Evolutionary conservation across 2,329 filamentous ascomycete genomes (phyloP), one percentile per base, ranked within the genome.

Genomic region (Tolypocladium tundrense): DNA sequence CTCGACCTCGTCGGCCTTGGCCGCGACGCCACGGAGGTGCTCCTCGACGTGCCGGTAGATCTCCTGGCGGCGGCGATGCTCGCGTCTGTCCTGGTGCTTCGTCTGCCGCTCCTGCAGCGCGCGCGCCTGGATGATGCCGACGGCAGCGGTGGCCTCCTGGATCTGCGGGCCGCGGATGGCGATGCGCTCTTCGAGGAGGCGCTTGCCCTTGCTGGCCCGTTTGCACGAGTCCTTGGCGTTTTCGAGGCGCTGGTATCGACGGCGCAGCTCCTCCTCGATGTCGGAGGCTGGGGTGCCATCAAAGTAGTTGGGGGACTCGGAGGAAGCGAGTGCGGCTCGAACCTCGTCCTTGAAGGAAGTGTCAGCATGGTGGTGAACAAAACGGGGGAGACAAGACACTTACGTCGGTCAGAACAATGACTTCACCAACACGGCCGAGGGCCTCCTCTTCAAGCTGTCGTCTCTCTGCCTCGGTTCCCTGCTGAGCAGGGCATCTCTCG

Each of bases 21-120:
- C 24, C 24, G 21, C 53, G 27, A 58, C 45, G 50, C 21, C 35
- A 16, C 62, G 63, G 40, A 72, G 61, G 57, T 68, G 63, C 56
- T 58, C 61, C 31, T 66, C 67, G 2, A 69, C 60, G 24, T 65
- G 64, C 14, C 65, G 59, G 31, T 68, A 65, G 24, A 69, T 65
- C 14, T 65, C 60, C 8, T 59, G 55, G 11, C 64, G 59, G 16
- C 62, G 59, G 0, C 50, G 55, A 16, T 55, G 53, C 37, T 40
- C 14, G 19, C 39, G 39, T 19, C 39, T 19, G 14, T 40, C 39
- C 39, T 45, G 41, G 4, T 55, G 54, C 35, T 21, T 43, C 45
- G 16, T n/a, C 39, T 57, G 54, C 31, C 52, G 60, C 21, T 57
- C 54, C 35, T 58, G 41, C 42, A 62, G 56, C 1, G 39, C 51